A percentile compares a stretch with the other conserved stretches of the same genome.
Conservation (phyloP, 495 filamentous ascomycete genomes). For the Penicillium atrosanguineum region DNA sequence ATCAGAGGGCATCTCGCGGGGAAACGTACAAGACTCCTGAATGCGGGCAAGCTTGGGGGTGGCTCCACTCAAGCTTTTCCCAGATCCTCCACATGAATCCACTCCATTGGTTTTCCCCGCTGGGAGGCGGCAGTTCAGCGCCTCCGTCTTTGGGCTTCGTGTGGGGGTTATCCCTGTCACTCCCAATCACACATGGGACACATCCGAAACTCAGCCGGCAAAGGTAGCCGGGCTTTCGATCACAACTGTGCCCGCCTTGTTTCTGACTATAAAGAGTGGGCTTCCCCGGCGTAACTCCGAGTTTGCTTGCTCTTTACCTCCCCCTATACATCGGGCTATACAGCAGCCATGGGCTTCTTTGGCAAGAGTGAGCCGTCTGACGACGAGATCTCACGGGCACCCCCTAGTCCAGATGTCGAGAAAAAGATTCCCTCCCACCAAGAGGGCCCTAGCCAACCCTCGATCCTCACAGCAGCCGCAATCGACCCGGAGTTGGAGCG, state of each 20-base stretch:
- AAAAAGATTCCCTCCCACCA: conserved; percentile 28
- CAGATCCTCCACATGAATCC: conserved; percentile 3
- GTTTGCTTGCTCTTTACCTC: background rate
- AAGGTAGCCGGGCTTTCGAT: background rate
- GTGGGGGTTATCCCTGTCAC: background rate
- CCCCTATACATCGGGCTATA: background rate
- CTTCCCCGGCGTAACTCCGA: background rate
- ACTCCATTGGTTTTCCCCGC: conserved; percentile 9
- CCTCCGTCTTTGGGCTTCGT: conserved; percentile 1
- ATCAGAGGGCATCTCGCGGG: background rate
- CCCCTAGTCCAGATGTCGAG: conserved; percentile 28
- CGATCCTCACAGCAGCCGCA: conserved; percentile 2
- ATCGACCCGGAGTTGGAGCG: conserved; percentile 56
- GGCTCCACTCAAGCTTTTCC: conserved; percentile 14
- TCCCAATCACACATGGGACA: background rate
- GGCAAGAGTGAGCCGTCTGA: conserved; percentile 21
- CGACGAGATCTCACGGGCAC: conserved; percentile 25
- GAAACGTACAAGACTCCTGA: background rate
- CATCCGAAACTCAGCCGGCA: background rate
- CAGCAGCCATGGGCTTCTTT: conserved; percentile 30
- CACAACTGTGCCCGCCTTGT: background rate
- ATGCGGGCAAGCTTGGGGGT: conserved; percentile 5
- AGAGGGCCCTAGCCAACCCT: conserved; percentile 24
- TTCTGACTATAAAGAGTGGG: background rate
- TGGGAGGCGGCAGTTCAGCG: background rate